These are phyloP conservation scores for Aspergillus thermomutatus DNA, from an alignment of 2,329 filamentous ascomycete genomes.

Conservation along the genomic window DNA sequence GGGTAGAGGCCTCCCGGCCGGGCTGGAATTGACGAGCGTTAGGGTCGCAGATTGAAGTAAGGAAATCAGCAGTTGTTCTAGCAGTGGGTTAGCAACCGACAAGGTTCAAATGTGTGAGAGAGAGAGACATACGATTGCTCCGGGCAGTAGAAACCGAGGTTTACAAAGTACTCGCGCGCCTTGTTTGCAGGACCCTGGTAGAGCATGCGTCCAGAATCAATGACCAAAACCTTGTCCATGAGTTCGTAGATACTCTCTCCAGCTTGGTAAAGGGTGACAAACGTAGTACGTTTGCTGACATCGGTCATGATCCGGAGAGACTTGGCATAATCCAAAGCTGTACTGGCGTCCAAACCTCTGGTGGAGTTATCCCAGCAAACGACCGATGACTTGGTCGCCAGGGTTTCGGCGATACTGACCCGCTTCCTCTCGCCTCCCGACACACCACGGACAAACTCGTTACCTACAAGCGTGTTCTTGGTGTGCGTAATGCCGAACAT, in stretches of 20 bases:
- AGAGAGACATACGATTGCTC: constrained; percentile 39
- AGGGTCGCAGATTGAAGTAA: constrained; percentile 72
- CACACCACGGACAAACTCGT: constrained; percentile 68
- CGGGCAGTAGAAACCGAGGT: constrained; percentile 60
- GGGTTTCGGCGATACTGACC: constrained; percentile 73
- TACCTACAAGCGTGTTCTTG: constrained; percentile 70
- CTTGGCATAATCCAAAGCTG: constrained; percentile 73
- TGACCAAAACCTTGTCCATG: constrained; percentile 78
- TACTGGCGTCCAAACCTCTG: constrained; percentile 74
- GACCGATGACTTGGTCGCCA: constrained; percentile 70
- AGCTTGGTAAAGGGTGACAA: constrained; percentile 70
- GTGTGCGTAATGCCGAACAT: constrained; percentile 80
- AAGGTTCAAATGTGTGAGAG: background rate
- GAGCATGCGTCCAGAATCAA: constrained; percentile 68
- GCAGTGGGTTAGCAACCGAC: background rate
- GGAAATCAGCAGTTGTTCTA: constrained; percentile 72
- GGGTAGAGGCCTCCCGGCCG: constrained; percentile 63
- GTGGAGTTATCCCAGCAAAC: constrained; percentile 80
- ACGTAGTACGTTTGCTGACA: constrained; percentile 66
- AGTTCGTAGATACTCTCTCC: constrained; percentile 67
- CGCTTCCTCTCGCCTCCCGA: constrained; percentile 79
- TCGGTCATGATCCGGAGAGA: constrained; percentile 71
- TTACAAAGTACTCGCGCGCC: constrained; percentile 63
- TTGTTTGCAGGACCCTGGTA: constrained; percentile 62
- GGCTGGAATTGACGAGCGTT: constrained; percentile 65